These are phyloP conservation scores for Pulveroboletus sp. DNA, from an alignment of 768 basidiomycete species.

Conservation along the genomic window DNA sequence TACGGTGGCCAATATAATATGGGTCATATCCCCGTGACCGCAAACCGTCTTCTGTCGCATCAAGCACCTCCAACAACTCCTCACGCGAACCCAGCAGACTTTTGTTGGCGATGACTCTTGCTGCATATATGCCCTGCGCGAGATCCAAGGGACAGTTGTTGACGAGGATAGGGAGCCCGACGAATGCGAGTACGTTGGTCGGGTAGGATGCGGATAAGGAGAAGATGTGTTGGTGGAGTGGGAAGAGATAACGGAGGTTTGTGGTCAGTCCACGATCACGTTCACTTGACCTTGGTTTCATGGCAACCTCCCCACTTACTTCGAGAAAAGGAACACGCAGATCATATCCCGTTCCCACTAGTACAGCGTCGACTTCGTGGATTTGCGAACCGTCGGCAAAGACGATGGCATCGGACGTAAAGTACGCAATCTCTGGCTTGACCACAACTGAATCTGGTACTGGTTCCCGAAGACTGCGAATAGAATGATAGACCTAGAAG, in stretches of 20 bases:
- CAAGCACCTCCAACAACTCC: conserved; percentile 33
- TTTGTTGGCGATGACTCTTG: conserved; percentile 41
- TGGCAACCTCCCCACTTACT: conserved; percentile 20
- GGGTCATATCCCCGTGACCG: no score
- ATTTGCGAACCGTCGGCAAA: conserved; percentile 44
- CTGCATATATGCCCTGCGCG: conserved; percentile 47
- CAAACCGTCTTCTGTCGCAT: no score
- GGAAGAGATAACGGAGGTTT: conserved; percentile 52
- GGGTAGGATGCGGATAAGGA: conserved; percentile 45
- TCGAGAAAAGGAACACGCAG: conserved; percentile 46
- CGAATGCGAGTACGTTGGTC: conserved; percentile 48
- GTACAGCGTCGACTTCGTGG: conserved; percentile 39
- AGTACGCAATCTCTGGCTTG: conserved; percentile 46
- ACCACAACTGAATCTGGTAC: conserved; percentile 21
- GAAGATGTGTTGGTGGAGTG: conserved; percentile 50
- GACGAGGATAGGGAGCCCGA: conserved; percentile 47
- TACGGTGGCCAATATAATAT: no score
- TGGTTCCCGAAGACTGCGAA: conserved; percentile 25
- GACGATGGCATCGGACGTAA: conserved; percentile 39
- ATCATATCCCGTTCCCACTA: conserved; percentile 56
- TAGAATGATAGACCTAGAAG: conserved; percentile 32
- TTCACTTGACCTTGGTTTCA: conserved; percentile 14
- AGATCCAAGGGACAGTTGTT: conserved; percentile 43
- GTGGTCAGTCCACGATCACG: conserved; percentile 33
- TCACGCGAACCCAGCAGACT: conserved; percentile 38